phyloP scores from a whole-genome alignment of 2,329 filamentous ascomycete genomes.

The Pseudopithomyces maydicus region DNA sequence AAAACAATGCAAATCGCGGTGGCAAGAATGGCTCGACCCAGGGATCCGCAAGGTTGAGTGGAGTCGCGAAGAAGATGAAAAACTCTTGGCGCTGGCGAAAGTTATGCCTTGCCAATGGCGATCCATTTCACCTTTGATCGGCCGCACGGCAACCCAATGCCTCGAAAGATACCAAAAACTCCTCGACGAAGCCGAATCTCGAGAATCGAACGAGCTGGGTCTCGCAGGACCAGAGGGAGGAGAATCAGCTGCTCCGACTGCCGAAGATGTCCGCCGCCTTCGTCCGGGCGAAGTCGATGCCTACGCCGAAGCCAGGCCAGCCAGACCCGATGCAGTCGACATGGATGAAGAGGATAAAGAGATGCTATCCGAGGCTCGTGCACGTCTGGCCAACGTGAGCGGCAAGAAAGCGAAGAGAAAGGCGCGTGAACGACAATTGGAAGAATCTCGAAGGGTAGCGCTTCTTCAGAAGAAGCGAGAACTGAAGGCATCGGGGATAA shows the following conservation, averaged over 20 bases:
- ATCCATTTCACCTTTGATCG: constrained; percentile 95
- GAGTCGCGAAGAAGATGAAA: constrained; percentile 98
- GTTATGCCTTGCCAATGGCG: constrained; percentile 99
- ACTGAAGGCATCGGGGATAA: constrained; percentile 96
- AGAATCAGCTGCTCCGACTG: constrained; percentile 84
- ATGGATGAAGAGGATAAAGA: constrained; percentile 99
- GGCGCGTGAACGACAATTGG: constrained; percentile 90
- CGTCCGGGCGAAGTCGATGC: constrained; percentile 93
- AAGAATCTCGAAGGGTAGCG: constrained; percentile 89
- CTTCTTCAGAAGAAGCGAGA: constrained; percentile 93
- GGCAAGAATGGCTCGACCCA: constrained; percentile 98
- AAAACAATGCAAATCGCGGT: constrained; percentile 98
- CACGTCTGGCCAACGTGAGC: constrained; percentile 94
- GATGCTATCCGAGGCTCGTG: constrained; percentile 97
- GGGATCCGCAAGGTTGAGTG: constrained; percentile 99
- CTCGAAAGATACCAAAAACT: constrained; percentile 96
- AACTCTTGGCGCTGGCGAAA: constrained; percentile 93
- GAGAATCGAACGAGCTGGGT: constrained; percentile 79
- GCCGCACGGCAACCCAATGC: constrained; percentile 94
- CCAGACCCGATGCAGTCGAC: constrained; percentile 90
- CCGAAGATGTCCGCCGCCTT: constrained; percentile 87
- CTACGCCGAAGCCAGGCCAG: constrained; percentile 70
- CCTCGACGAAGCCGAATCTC: constrained; percentile 91
- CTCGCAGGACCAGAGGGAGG: constrained; percentile 84
- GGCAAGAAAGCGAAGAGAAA: constrained; percentile 99